Base-by-base conservation (phyloP, 1,284 basidiomycete species). In the Phlebopus sp. region DNA sequence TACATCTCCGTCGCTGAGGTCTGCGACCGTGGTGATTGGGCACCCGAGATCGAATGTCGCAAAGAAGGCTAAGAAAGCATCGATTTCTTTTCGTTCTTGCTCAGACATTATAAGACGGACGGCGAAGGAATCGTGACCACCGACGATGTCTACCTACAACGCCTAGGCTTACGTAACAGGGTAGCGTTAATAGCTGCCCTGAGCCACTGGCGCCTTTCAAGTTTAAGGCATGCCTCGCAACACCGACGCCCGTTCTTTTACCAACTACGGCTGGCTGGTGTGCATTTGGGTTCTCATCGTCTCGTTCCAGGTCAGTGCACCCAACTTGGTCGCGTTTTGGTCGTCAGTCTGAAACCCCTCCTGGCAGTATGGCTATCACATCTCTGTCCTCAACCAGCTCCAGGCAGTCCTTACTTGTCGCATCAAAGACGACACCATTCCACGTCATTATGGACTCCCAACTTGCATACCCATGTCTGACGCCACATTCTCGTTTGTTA, bases 361-460 rank as follows among this genome's bases (percentile, higher is more conserved):
- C n/a, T n/a, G n/a, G n/a, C 43, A 88, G 79, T 87, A 86, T 68
- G 86, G 86, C 15, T 90, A 84, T 61, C 92, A 95, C 64, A 86
- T 92, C 42, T 89, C 90, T 4, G 89, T 86, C 27, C 79, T 95
- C 50, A 95, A 95, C 64, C 91, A 92, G 65, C 85, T 94, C 36
- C 85, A 90, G 61, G 79, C 77, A 5, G 83, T 86, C 36, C 67
- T 94, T 49, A 90, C 86, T 7, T 95, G 92, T 55, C 69, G 58
- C 17, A 55, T 53, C 23, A 40, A 45, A 36, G 48, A 53, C 25
- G 23, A 47, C 57, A 60, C 34, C 23, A 34, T 35, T 5, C 34
- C 52, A 9, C 51, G 42, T 1, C 51, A 57, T 51, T 59, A 68
- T 53, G 68, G 69, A n/a, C 63, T 82, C 5, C 74, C 81, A 2